These are phyloP conservation scores for Chenopodium album DNA, from an alignment of 148 eudicot genomes.

Conservation along the genomic window DNA sequence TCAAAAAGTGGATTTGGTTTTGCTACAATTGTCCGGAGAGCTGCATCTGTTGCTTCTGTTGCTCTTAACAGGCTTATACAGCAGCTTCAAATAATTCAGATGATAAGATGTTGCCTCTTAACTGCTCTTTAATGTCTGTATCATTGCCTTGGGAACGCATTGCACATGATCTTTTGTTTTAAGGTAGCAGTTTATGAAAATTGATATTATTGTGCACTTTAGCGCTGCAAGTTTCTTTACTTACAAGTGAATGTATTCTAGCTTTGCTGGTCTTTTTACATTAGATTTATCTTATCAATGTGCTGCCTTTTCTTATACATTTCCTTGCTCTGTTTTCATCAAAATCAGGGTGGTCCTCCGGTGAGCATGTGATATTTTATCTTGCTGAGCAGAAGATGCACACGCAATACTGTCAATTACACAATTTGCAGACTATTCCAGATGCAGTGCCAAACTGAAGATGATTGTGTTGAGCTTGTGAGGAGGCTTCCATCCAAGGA, in stretches of 20 bases:
- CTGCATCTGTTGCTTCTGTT: slow-evolving; percentile 73
- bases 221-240: too few species aligned
- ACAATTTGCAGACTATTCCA: neutral
- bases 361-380: slow-evolving; percentile 47
- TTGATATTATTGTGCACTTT: too few species aligned
- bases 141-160: slow-evolving; percentile 97
- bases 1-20: slow-evolving; percentile 56
- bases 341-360: slow-evolving; percentile 63
- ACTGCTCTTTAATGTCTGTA: slow-evolving; percentile 89
- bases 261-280: neutral
- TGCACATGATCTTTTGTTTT: slow-evolving; percentile 81
- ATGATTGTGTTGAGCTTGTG: slow-evolving; percentile 71
- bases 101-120: slow-evolving; percentile 87
- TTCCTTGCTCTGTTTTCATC: neutral
- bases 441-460: slow-evolving; percentile 65
- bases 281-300: neutral
- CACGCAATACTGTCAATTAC: neutral
- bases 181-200: slow-evolving; percentile 49
- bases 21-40: slow-evolving; percentile 66
- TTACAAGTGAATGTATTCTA: neutral
- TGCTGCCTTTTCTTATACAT: neutral
- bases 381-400: slow-evolving; percentile 6
- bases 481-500: slow-evolving; percentile 76
- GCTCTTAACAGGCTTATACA: slow-evolving; percentile 81
- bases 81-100: slow-evolving; percentile 47